Evolutionary conservation across 2,329 filamentous ascomycete genomes (phyloP).

Genomic region (Dothistroma pini): DNA sequence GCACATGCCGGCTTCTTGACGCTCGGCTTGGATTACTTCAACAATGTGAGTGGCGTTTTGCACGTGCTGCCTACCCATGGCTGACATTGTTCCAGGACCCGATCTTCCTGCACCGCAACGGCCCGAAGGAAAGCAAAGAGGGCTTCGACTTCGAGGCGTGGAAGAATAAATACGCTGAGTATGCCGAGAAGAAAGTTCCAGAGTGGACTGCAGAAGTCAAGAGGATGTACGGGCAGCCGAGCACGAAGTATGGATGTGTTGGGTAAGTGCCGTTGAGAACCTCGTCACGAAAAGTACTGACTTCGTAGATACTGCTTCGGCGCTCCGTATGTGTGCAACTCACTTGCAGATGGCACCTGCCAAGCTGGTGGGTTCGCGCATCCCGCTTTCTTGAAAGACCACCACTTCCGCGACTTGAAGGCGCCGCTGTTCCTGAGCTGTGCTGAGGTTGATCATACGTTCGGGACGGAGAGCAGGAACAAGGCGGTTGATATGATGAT

Average conservation of each 20-base stretch:
- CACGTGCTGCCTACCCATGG: background rate
- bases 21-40: slow-evolving; percentile 25
- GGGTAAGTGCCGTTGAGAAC: slow-evolving; percentile 24
- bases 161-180: slow-evolving; percentile 45
- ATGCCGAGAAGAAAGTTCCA: slow-evolving; percentile 44
- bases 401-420: slow-evolving; percentile 16
- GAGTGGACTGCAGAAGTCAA: slow-evolving; percentile 44
- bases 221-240: slow-evolving; percentile 34
- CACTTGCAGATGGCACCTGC: slow-evolving; percentile 38
- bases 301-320: slow-evolving; percentile 18
- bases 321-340: slow-evolving; percentile 35
- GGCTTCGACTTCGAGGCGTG: slow-evolving; percentile 50
- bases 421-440: slow-evolving; percentile 47
- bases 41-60: slow-evolving; percentile 9
- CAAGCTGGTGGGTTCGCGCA: slow-evolving; percentile 51
- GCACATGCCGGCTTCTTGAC: slow-evolving; percentile 24
- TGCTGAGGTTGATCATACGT: slow-evolving; percentile 46
- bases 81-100: slow-evolving; percentile 14
- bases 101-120: slow-evolving; percentile 21
- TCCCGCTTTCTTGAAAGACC: slow-evolving; percentile 49
- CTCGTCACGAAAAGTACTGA: background rate
- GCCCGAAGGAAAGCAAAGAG: slow-evolving; percentile 34
- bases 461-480: slow-evolving; percentile 38
- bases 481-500: slow-evolving; percentile 45
- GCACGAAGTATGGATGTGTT: slow-evolving; percentile 41